A percentile compares a stretch with the other conserved stretches of the same genome.
Conservation (phyloP, 495 filamentous ascomycete species). For the Hypoxylon lenormandii region DNA sequence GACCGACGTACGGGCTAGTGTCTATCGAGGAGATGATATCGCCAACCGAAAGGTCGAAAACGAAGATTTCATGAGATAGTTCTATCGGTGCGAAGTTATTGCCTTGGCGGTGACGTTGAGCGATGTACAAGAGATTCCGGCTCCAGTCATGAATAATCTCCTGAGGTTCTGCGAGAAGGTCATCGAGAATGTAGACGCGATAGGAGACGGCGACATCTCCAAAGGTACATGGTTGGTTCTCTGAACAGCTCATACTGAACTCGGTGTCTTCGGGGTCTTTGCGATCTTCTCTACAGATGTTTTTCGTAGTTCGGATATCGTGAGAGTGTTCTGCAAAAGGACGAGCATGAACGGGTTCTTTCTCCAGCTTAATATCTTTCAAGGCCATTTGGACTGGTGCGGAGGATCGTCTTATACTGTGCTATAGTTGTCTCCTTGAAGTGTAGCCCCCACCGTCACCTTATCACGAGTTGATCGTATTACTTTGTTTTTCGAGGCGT, state of each 20-base stretch:
- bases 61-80: constrained; percentile 34
- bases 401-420: constrained; percentile 29
- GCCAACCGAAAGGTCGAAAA: constrained; percentile 39
- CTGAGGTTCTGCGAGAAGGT: constrained; percentile 47
- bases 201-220: constrained; percentile 43
- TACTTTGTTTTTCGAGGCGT: constrained; percentile 1
- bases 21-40: constrained; percentile 38
- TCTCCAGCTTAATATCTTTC: constrained; percentile 11
- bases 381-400: constrained; percentile 31
- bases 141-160: constrained; percentile 46
- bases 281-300: not conserved
- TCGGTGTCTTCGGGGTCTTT: not conserved
- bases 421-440: constrained; percentile 1
- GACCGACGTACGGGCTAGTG: constrained; percentile 39
- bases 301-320: constrained; percentile 5
- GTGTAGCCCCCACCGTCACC: constrained; percentile 27
- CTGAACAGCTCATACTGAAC: constrained; percentile 34
- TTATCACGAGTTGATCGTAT: constrained; percentile 19
- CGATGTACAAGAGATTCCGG: constrained; percentile 41
- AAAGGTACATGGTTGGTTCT: constrained; percentile 33
- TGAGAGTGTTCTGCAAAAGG: constrained; percentile 15
- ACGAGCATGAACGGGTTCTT: constrained; percentile 5
- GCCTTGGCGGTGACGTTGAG: constrained; percentile 43
- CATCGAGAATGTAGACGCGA: constrained; percentile 46
- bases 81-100: constrained; percentile 43